Conservation (phyloP, 768 basidiomycete genomes). For the Lanmaoa rubissima region DNA sequence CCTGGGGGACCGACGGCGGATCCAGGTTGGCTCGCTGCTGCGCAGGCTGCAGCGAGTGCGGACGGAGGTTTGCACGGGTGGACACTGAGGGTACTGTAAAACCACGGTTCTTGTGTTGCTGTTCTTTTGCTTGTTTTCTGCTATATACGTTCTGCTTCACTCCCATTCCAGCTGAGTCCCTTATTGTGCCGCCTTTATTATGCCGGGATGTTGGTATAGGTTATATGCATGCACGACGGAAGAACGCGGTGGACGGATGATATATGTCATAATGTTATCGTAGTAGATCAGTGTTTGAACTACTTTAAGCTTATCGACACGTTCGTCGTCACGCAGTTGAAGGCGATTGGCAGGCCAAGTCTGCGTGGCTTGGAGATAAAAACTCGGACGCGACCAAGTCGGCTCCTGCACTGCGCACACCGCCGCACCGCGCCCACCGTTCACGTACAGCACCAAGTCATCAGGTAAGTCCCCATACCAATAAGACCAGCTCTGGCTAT, state of each 20-base stretch:
- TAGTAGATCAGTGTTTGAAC: slow-evolving; percentile 3
- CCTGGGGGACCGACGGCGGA: slow-evolving; percentile 48
- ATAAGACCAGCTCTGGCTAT: slow-evolving; percentile 10
- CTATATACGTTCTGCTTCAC: slow-evolving; percentile 27
- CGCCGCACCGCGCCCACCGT: slow-evolving; percentile 7
- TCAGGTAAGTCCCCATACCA: slow-evolving; percentile 24
- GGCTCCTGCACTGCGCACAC: background rate
- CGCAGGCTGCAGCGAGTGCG: slow-evolving; percentile 62
- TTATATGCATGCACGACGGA: background rate
- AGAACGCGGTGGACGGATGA: slow-evolving; percentile 14
- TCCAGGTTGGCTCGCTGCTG: slow-evolving; percentile 71
- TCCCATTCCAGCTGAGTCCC: slow-evolving; percentile 7
- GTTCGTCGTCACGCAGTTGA: slow-evolving; percentile 22
- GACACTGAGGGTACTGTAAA: slow-evolving; percentile 77
- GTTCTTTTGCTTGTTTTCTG: slow-evolving; percentile 25
- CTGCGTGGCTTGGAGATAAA: slow-evolving; percentile 9
- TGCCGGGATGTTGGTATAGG: slow-evolving; percentile 10
- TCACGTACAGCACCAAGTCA: slow-evolving; percentile 11
- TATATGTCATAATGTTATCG: slow-evolving; percentile 28
- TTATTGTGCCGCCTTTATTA: slow-evolving; percentile 1
- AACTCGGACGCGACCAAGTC: background rate
- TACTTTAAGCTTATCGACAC: slow-evolving; percentile 10
- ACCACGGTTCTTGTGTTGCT: slow-evolving; percentile 24
- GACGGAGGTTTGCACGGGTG: slow-evolving; percentile 73
- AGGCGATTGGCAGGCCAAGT: slow-evolving; percentile 11